Percentiles rank a stretch among this genome's conserved stretches.
Evolutionary conservation across 176 grass and related monocot genomes (phyloP).

Genomic region (Musa schizocarpa): DNA sequence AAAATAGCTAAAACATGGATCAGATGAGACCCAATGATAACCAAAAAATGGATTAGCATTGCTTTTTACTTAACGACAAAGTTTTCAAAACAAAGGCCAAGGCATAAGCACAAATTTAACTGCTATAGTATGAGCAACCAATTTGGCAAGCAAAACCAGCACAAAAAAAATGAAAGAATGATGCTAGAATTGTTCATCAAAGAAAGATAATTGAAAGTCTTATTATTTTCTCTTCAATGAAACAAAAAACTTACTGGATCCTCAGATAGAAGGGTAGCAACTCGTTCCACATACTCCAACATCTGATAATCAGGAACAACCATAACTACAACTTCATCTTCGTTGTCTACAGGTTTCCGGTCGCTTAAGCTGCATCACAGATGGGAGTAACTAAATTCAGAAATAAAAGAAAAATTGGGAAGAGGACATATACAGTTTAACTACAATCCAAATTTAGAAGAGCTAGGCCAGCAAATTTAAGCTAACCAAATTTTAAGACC

Average conservation of each 20-base stretch:
- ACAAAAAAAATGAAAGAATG: background rate
- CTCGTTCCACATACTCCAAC: constrained; percentile 74
- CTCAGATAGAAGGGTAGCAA: constrained; percentile 64
- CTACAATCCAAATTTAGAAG: background rate
- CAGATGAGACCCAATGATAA: background rate
- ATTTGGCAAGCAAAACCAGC: background rate
- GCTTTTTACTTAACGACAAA: background rate
- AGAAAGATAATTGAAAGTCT: constrained; percentile 4
- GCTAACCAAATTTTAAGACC: background rate
- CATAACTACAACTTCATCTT: constrained; percentile 84
- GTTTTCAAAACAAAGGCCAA: background rate
- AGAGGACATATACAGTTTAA: background rate
- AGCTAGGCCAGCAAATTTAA: background rate
- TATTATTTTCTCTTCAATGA: constrained; percentile 1
- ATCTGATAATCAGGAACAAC: constrained; percentile 96
- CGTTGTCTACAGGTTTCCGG: constrained; percentile 69
- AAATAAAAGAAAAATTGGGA: background rate
- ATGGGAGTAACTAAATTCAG: constrained; percentile 5
- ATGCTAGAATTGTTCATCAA: background rate
- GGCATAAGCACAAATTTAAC: background rate
- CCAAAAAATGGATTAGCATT: background rate
- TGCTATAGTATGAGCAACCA: background rate
- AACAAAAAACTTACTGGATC: constrained; percentile 55
- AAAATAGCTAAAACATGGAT: background rate
- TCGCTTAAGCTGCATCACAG: constrained; percentile 64